Percentiles rank a stretch among this genome's conserved stretches.
Evolutionary conservation across 2,329 filamentous ascomycete genomes (phyloP).

Genomic region (Cladobotryum protrusum): DNA sequence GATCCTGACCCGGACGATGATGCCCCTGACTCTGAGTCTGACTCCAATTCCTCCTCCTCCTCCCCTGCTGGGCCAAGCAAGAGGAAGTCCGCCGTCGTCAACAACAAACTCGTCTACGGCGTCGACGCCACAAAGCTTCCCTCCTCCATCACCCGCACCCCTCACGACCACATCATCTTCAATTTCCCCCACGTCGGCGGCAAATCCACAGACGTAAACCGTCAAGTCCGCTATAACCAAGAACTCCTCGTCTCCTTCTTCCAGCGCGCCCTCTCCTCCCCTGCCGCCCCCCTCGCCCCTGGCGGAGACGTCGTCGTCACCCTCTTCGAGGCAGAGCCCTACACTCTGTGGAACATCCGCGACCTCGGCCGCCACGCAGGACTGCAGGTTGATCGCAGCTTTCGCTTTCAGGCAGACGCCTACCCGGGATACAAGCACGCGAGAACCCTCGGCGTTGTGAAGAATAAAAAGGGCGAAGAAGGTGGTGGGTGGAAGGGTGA

Average conservation of each 20-base stretch:
- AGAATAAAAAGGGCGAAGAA: slow-evolving; percentile 38
- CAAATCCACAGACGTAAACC: slow-evolving; percentile 84
- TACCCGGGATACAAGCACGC: slow-evolving; percentile 74
- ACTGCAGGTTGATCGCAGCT: slow-evolving; percentile 63
- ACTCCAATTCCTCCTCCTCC: background rate
- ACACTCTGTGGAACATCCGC: slow-evolving; percentile 89
- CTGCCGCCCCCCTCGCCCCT: slow-evolving; percentile 27
- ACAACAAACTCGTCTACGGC: slow-evolving; percentile 46
- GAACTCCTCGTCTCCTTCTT: slow-evolving; percentile 68
- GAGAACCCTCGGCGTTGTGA: slow-evolving; percentile 62
- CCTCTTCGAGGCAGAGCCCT: slow-evolving; percentile 88
- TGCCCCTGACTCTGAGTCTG: background rate
- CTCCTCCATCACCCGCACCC: slow-evolving; percentile 34
- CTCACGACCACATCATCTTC: slow-evolving; percentile 78
- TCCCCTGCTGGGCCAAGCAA: slow-evolving; percentile 4
- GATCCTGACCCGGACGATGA: background rate
- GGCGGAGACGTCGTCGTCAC: slow-evolving; percentile 69
- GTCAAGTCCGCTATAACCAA: slow-evolving; percentile 90
- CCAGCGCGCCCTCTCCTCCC: slow-evolving; percentile 36
- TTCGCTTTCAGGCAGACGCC: slow-evolving; percentile 56
- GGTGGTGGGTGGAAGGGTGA: slow-evolving; percentile 39
- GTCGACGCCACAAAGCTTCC: slow-evolving; percentile 63
- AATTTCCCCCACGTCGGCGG: slow-evolving; percentile 97
- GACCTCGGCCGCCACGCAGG: slow-evolving; percentile 78
- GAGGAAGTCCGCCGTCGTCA: slow-evolving; percentile 12